Evolutionary conservation across 2,329 filamentous ascomycete genomes (phyloP).

Genomic region (Clonostachys sp.): DNA sequence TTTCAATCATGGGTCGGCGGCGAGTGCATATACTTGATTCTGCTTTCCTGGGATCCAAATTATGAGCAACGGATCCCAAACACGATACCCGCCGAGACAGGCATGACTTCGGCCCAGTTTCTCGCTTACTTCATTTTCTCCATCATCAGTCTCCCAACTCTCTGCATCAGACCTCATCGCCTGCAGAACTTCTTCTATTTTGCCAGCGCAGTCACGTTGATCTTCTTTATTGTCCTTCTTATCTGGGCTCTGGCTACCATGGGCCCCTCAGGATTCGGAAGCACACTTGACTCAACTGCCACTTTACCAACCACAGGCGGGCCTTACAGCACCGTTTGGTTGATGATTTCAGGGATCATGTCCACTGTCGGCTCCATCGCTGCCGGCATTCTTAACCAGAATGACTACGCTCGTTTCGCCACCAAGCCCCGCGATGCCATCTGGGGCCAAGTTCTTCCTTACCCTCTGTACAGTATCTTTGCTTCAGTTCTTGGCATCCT

Average conservation of each 20-base stretch:
- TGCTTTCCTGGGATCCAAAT: slow-evolving; percentile 32
- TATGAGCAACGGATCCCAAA: slow-evolving; percentile 31
- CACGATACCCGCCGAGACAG: slow-evolving; percentile 27
- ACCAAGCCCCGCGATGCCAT: slow-evolving; percentile 6
- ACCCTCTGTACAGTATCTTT: slow-evolving; percentile 7
- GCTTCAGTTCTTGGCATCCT: slow-evolving; percentile 38
- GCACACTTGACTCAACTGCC: slow-evolving; percentile 9
- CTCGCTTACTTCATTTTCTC: slow-evolving; percentile 2
- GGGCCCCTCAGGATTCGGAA: slow-evolving; percentile 6
- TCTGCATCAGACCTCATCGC: slow-evolving; percentile 11
- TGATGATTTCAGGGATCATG: slow-evolving; percentile 8
- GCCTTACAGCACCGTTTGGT: not conserved
- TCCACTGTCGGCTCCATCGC: slow-evolving; percentile 11
- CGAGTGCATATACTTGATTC: slow-evolving; percentile 9
- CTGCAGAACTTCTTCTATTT: slow-evolving; percentile 17
- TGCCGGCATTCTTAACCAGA: slow-evolving; percentile 9
- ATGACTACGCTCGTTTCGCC: slow-evolving; percentile 11
- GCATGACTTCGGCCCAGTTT: slow-evolving; percentile 14
- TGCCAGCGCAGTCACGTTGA: slow-evolving; percentile 10
- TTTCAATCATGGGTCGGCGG: slow-evolving; percentile 21
- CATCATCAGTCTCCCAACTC: slow-evolving; percentile 15
- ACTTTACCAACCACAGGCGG: slow-evolving; percentile 3
- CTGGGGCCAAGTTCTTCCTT: slow-evolving; percentile 9
- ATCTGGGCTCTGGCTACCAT: slow-evolving; percentile 11
- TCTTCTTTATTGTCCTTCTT: slow-evolving; percentile 11